Evolutionary conservation across 1,139 yeast species (phyloP).

Genomic region (Taphrina communis): DNA sequence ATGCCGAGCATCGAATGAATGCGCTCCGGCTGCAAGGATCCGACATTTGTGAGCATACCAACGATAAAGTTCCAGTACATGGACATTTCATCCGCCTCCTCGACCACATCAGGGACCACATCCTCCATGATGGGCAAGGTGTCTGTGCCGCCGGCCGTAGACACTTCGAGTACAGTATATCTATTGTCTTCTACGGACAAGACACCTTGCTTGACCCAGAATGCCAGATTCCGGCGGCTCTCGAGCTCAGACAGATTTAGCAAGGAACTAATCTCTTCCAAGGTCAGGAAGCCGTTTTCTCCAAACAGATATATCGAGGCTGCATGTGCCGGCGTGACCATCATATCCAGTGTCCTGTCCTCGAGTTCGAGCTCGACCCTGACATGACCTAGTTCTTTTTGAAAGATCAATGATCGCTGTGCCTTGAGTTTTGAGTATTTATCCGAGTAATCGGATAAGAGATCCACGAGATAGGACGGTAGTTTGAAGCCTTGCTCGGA

Average conservation of each 20-base stretch:
- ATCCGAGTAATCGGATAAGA: conserved; percentile 56
- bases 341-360: conserved; percentile 55
- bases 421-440: conserved; percentile 57
- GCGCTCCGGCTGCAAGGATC: conserved; percentile 57
- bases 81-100: conserved; percentile 53
- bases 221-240: conserved; percentile 49
- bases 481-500: conserved; percentile 56
- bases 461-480: conserved; percentile 56
- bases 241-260: conserved; percentile 31
- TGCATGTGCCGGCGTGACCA: conserved; percentile 75
- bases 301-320: conserved; percentile 65
- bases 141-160: conserved; percentile 26
- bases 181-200: too few relatives aligned
- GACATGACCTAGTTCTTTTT: conserved; percentile 69
- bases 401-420: conserved; percentile 65
- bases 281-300: conserved; percentile 48
- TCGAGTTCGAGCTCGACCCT: conserved; percentile 63
- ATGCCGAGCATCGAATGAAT: conserved; percentile 62
- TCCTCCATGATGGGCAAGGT: conserved; percentile 44
- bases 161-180: conserved; percentile 50
- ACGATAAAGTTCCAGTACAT: conserved; percentile 56
- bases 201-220: conserved; percentile 50
- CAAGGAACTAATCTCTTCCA: conserved; percentile 8
- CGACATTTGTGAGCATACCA: conserved; percentile 64
- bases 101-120: conserved; percentile 48